Evolutionary conservation across 768 basidiomycete genomes (phyloP), one percentile per base, ranked within the genome.

Genomic region (Termitomyces sp.): DNA sequence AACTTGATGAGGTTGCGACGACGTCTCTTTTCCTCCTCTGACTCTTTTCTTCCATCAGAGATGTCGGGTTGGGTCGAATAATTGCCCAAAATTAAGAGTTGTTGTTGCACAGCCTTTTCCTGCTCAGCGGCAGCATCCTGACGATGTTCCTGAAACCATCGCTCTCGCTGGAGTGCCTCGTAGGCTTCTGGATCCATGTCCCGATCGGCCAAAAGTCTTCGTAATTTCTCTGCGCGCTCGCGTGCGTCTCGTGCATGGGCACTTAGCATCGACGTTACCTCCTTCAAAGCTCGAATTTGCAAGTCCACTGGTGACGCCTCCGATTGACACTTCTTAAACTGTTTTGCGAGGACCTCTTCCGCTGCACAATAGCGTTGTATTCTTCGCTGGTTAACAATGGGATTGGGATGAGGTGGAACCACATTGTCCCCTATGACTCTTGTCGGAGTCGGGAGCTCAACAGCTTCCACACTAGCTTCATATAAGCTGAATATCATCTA

Each of bases 81-180:
- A 31, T 62, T 49, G 37, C 55, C 57, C 53, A 77, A 58, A 43
- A 60, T 65, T 42, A 62, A 59, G 35, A 80, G 62, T 38, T 75
- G 73, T 57, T 71, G 68, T 54, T 67, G 67, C 55, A 79, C 56
- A 26, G 54, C 58, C 60, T 73, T 68, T 30, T 71, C 66, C 54
- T 81, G 70, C 49, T 72, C 62, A 54, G 72, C 68, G 19, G 72
- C 70, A 21, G 67, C 71, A 31, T 60, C 53, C 53, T 73, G 72
- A 55, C 75, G 69, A 58, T 73, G 73, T 60, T 84, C 82, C 57
- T 78, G 76, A 67, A 75, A 69, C 81, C 80, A 82, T 31, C 78
- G 74, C 49, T 80, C 73, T 1, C 71, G 73, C 57, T 80, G 75
- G 41, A 79, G 66, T 9, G 72, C 57, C 55, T 68, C 66, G 56